A percentile compares a stretch with the other conserved stretches of the same genome.
Evolutionary conservation across 148 eudicot genomes (phyloP).

Genomic region (Cornus kousa): DNA sequence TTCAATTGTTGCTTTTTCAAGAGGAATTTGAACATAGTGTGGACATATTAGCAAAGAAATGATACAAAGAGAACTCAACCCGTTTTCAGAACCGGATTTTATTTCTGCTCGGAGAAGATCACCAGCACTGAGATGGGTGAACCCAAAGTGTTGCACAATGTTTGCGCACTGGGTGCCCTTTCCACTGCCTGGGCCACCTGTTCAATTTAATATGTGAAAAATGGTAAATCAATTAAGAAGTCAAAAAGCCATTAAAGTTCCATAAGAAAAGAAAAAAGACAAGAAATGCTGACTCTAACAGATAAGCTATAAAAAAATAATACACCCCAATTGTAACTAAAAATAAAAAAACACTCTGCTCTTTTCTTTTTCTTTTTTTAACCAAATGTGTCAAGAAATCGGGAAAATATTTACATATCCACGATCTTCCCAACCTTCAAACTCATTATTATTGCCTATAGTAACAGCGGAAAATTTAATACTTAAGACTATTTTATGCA

Average conservation of each 20-base stretch:
- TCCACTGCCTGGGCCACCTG: slow-evolving; percentile 51
- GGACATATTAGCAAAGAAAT: neutral
- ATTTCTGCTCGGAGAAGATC: slow-evolving; percentile 42
- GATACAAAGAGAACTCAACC: slow-evolving; percentile 15
- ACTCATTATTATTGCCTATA: neutral
- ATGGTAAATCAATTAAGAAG: neutral
- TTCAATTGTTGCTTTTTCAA: neutral
- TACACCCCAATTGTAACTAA: neutral
- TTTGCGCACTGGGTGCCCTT: slow-evolving; percentile 44
- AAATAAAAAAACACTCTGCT: neutral
- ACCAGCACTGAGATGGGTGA: slow-evolving; percentile 44
- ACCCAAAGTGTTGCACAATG: slow-evolving; percentile 37
- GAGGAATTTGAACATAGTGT: neutral
- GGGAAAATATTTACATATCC: neutral
- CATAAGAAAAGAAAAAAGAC: neutral
- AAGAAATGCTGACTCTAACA: neutral
- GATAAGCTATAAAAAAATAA: neutral
- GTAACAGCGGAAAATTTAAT: neutral
- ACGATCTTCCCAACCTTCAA: neutral
- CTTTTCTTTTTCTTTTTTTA: neutral
- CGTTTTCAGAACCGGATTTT: slow-evolving; percentile 42
- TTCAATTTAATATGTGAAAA: neutral
- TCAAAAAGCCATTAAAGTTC: neutral
- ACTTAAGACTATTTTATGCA: neutral
- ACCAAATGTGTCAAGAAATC: neutral